A percentile compares a stretch with the other conserved stretches of the same genome.
Conservation (phyloP, 306 rosid species). For the Canavalia ensiformis region DNA sequence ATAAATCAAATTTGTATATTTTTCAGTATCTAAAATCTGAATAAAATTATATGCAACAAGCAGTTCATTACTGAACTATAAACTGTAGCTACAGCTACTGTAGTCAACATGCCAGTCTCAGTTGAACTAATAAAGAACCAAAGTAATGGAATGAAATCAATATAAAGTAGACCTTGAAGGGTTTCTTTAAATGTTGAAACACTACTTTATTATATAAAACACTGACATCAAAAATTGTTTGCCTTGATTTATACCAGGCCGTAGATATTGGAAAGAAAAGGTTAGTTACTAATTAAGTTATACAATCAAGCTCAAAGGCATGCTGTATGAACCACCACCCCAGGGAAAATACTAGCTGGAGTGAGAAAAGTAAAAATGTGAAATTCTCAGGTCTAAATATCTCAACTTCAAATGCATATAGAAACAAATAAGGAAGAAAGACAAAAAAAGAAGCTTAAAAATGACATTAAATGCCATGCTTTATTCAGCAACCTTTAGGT, state of each 20-base stretch:
- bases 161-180: background rate
- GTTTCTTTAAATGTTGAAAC: background rate
- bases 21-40: slow-evolving; percentile 17
- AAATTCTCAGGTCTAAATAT: background rate
- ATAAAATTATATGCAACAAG: slow-evolving; percentile 30
- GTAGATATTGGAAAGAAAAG: background rate
- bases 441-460: background rate
- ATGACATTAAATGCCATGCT: background rate
- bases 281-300: slow-evolving; percentile 9
- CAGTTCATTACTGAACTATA: slow-evolving; percentile 13
- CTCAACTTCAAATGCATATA: background rate
- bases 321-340: background rate
- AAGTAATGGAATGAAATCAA: slow-evolving; percentile 10
- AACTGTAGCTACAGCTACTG: background rate
- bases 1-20: slow-evolving; percentile 11
- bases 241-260: background rate
- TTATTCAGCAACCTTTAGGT: background rate
- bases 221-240: background rate
- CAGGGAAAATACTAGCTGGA: background rate
- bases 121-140: slow-evolving; percentile 15
- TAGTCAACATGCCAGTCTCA: background rate
- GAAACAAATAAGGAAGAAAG: background rate
- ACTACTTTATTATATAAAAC: slow-evolving; percentile 15
- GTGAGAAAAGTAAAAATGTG: background rate
- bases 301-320: slow-evolving; percentile 3